phyloP scores from a whole-genome alignment of 495 filamentous ascomycete genomes.

The Xylaria intraflava region DNA sequence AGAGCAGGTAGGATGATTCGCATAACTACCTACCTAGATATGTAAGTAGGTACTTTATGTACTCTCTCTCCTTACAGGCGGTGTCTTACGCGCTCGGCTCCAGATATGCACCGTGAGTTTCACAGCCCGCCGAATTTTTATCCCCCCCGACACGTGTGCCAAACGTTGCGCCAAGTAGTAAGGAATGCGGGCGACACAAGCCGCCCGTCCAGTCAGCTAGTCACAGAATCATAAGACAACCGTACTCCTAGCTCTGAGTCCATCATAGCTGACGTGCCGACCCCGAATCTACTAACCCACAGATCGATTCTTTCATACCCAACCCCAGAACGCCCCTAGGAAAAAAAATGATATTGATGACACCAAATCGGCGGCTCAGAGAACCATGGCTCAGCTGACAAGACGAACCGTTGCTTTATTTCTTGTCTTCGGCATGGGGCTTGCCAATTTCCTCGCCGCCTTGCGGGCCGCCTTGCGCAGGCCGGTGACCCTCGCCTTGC shows the following conservation, averaged over 20 bases:
- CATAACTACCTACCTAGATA: too few relatives aligned
- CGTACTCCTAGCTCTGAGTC: conserved; percentile 3
- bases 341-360: neutral
- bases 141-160: too few relatives aligned
- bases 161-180: neutral
- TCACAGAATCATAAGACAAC: neutral
- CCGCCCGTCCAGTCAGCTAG: neutral
- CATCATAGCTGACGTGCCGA: conserved; percentile 3
- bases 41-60: too few relatives aligned
- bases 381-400: neutral
- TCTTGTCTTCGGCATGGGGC: conserved; percentile 49
- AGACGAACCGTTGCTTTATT: conserved; percentile 19
- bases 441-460: conserved; percentile 40
- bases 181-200: neutral
- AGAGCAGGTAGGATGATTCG: too few relatives aligned
- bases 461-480: conserved; percentile 34
- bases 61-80: too few relatives aligned
- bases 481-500: conserved; percentile 27
- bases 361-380: neutral
- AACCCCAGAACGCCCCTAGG: neutral
- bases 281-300: neutral
- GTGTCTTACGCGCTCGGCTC: too few relatives aligned
- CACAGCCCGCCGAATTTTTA: too few relatives aligned
- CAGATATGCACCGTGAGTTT: too few relatives aligned
- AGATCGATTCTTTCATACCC: neutral